These are phyloP conservation scores for Lupinus albus DNA, from an alignment of 306 rosid species.

Conservation along the genomic window DNA sequence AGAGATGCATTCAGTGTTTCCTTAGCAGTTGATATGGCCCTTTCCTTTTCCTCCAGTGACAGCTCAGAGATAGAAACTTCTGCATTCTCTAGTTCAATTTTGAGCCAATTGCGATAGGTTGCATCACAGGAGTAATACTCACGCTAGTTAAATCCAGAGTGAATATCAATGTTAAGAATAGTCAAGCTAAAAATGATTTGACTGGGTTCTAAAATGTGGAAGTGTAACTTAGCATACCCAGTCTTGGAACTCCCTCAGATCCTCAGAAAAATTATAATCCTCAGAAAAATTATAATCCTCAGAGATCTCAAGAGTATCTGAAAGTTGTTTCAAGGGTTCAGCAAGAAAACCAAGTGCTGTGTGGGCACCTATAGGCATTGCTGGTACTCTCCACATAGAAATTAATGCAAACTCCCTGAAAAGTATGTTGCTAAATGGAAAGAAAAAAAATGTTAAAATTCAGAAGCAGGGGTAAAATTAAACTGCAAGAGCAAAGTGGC, in stretches of 20 bases:
- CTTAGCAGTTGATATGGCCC: constrained; percentile 71
- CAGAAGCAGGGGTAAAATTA: constrained; percentile 31
- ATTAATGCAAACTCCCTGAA: constrained; percentile 96
- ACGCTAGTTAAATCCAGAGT: constrained; percentile 54
- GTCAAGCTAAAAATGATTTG: constrained; percentile 33
- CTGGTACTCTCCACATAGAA: constrained; percentile 97
- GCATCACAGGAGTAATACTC: constrained; percentile 96
- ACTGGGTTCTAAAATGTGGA: constrained; percentile 15
- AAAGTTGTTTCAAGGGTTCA: constrained; percentile 88
- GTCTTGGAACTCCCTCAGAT: constrained; percentile 87
- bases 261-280: constrained; percentile 60
- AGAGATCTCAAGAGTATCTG: constrained; percentile 63
- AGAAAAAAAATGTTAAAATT: constrained; percentile 32
- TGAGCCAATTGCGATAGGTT: constrained; percentile 97
- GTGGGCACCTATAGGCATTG: constrained; percentile 94
- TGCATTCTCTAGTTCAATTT: constrained; percentile 78
- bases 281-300: constrained; percentile 61
- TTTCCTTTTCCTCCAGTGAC: constrained; percentile 79
- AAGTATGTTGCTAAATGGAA: constrained; percentile 69
- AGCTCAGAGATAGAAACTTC: constrained; percentile 66
- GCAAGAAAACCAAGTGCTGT: constrained; percentile 88
- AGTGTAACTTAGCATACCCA: constrained; percentile 62
- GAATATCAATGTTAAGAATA: constrained; percentile 17
- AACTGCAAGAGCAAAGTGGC: constrained; percentile 33
- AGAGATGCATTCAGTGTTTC: constrained; percentile 78